Percentiles rank a stretch among this genome's conserved stretches.
These are phyloP conservation scores for Talaromyces marneffei DNA, from an alignment of 2,329 filamentous ascomycete species.

Conservation along the genomic window DNA sequence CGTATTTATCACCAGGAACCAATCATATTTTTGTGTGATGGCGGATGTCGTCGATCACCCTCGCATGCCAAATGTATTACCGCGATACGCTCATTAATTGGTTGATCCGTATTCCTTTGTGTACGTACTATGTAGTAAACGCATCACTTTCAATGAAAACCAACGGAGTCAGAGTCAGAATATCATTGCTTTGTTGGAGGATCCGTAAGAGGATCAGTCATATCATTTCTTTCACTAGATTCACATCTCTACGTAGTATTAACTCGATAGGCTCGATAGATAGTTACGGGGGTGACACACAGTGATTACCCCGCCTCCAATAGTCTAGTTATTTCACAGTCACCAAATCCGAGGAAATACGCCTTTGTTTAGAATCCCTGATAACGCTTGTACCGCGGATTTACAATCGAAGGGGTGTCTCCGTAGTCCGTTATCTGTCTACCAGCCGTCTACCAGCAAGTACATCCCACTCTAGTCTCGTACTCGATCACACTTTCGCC, in stretches of 20 bases:
- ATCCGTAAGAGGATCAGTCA: not conserved
- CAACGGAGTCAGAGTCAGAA: not conserved
- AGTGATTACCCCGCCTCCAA: not conserved
- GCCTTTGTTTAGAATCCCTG: not conserved
- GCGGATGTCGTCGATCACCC: not conserved
- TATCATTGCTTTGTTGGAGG: not conserved
- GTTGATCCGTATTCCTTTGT: not conserved
- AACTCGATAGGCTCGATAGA: not conserved
- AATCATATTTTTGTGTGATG: not conserved
- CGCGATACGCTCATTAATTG: not conserved
- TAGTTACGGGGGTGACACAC: not conserved
- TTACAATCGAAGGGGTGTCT: not conserved
- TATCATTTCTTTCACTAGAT: not conserved
- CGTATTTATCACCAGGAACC: not conserved
- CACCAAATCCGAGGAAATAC: not conserved
- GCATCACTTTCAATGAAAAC: not conserved
- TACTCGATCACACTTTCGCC: not conserved
- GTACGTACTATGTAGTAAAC: no score
- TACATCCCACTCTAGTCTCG: not conserved
- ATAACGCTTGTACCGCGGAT: not conserved
- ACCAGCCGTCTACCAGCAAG: not conserved
- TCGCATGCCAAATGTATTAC: not conserved
- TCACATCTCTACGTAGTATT: not conserved
- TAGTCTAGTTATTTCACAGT: no score
- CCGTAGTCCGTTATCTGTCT: not conserved